Evolutionary conservation across 371 early-diverging fungal species (phyloP).

Genomic region (Mucor lusitanicus): DNA sequence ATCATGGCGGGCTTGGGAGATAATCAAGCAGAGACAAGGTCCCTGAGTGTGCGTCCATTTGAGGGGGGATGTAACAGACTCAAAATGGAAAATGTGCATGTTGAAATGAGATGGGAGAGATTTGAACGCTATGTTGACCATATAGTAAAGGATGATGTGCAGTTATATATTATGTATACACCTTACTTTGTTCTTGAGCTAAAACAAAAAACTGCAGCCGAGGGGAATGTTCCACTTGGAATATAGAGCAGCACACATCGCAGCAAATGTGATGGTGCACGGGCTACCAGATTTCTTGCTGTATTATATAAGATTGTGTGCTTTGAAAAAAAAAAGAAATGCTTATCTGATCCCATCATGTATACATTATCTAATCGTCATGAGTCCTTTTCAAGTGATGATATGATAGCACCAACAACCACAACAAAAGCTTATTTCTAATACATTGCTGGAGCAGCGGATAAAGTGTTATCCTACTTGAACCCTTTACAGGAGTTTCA

Average conservation of each 20-base stretch:
- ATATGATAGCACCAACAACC: background rate
- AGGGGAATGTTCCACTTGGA: background rate
- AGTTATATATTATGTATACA: too few species aligned
- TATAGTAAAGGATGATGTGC: too few species aligned
- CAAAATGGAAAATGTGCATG: background rate
- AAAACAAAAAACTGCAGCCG: background rate
- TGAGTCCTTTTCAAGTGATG: background rate
- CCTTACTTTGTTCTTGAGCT: too few species aligned
- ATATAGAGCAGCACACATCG: background rate
- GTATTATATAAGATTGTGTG: background rate
- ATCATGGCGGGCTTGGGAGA: background rate
- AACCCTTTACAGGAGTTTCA: slow-evolving; percentile 3
- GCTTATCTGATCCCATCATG: background rate
- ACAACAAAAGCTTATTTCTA: background rate
- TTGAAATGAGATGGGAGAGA: background rate
- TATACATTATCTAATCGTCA: background rate
- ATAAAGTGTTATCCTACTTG: slow-evolving; percentile 16
- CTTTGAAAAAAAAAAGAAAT: background rate
- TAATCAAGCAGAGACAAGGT: background rate
- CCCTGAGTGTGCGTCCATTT: background rate
- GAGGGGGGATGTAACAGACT: background rate
- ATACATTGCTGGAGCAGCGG: background rate
- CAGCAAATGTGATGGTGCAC: background rate
- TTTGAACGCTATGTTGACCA: too few species aligned
- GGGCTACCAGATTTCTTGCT: background rate